phyloP scores from a whole-genome alignment of 192 early-diverging fungal species.

The Coemansia sp. region DNA sequence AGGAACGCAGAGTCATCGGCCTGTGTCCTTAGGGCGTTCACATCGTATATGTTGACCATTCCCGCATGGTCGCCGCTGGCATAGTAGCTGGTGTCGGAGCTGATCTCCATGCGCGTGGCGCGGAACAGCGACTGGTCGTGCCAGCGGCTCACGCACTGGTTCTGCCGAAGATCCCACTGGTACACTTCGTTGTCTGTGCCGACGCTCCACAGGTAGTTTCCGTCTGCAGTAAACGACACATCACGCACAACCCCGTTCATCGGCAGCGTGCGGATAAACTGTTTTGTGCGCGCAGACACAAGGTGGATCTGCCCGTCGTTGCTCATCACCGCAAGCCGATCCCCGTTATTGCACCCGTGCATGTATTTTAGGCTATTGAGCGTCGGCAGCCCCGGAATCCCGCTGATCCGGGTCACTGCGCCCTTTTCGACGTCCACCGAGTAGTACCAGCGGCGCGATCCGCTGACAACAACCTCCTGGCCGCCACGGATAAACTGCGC shows the following conservation, averaged over 20 bases:
- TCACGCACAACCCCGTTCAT: constrained; percentile 83
- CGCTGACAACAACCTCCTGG: constrained; percentile 71
- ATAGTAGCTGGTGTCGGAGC: constrained; percentile 73
- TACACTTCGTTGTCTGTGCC: constrained; percentile 86
- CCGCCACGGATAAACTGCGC: constrained; percentile 81
- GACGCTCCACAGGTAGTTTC: constrained; percentile 74
- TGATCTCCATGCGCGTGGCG: constrained; percentile 70
- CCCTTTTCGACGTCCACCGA: constrained; percentile 82
- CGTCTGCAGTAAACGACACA: constrained; percentile 80
- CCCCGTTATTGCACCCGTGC: constrained; percentile 68
- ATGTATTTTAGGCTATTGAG: constrained; percentile 77
- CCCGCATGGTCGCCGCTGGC: constrained; percentile 85
- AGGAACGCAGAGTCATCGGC: constrained; percentile 48
- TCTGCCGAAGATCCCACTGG: constrained; percentile 81
- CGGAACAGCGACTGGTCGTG: constrained; percentile 82
- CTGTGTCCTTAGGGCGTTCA: constrained; percentile 9
- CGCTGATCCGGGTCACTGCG: constrained; percentile 65
- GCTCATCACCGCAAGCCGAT: constrained; percentile 78
- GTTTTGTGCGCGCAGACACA: constrained; percentile 76
- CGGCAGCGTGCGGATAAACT: constrained; percentile 85
- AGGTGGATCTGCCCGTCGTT: constrained; percentile 82
- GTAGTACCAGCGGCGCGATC: constrained; percentile 83
- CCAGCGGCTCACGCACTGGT: constrained; percentile 78
- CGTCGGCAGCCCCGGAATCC: constrained; percentile 71
- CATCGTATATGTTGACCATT: constrained; percentile 89